Base-by-base conservation (phyloP, 208 protist species). In the Acanthamoeba triangularis region DNA sequence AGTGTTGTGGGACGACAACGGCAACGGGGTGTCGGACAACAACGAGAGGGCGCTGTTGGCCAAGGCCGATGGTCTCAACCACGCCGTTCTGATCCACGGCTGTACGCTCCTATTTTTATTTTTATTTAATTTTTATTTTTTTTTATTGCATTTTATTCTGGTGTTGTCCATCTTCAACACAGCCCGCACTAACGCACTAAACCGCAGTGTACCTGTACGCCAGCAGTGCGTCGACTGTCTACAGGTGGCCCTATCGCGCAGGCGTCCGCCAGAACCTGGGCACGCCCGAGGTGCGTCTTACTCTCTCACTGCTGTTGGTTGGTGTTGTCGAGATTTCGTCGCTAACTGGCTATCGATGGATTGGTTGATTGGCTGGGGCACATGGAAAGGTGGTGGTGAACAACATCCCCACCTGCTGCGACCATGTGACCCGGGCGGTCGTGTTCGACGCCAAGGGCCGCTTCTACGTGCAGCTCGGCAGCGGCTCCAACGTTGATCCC, bases 1-100 rank as follows among this genome's bases (percentile, higher is more conserved):
- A 94, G 90, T 94, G 65, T 30, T 94, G 37, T 94, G 90, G 90
- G 90, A 94, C 56, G 90, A 56, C 65, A 47, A 94, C 28, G 41
- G 67, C 18, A 67, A 94, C 35, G 90, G 90, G 13, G 74, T 85
- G 20, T 94, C 90, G 30, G 74, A 67, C 63, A 35, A 49, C 14
- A 65, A 35, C 33, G 90, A 94, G 54, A 33, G 90, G 5, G 90
- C 90, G 6, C 33, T 84, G 37, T 18, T 94, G n/a, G 90, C 69
- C 37, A 33, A 85, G 37, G 90, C 47, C 52, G 30, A 20, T n/a
- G 69, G 37, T 3, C 23, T 94, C 59, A 94, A 84, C 69, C 90
- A 94, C 74, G 90, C 69, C 52, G 72, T 94, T 5, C 23, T 69
- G 13, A 94, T 94, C 14, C 41, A 94, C 44, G 30, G 41, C 1